Base-by-base conservation (phyloP, 192 early-diverging fungal species). In the Podila clonocystis region DNA sequence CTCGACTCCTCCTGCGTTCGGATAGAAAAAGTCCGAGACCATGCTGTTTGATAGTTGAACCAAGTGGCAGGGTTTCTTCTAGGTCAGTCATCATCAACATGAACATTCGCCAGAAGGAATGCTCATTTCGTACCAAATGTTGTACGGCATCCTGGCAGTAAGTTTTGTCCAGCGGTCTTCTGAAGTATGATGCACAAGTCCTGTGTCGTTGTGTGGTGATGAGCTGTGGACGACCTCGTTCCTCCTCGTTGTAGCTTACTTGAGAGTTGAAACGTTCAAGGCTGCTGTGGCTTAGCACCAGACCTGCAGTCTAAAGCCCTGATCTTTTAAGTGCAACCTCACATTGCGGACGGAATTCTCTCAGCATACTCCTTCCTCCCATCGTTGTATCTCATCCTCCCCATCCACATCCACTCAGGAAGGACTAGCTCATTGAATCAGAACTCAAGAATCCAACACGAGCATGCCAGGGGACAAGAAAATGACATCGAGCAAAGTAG, bases 1-100 rank as follows among this genome's bases (percentile, higher is more conserved):
- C 77, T 99, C 98, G 12, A 99, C 94, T 15, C 98, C 98, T 59
- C 98, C 98, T 74, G 96, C 91, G 69, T 94, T 97, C 30, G 98
- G 98, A 82, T 96, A 98, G 85, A 98, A 98, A 83, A 98, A 98
- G 85, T 99, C 98, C 8, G 94, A 97, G 5, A 97, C 96, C 91
- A 99, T 94, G 80, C 96, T 92, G 74, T 19, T 30, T 31, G 59
- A 66, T 52, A 45, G 62, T 13, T 22, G 72, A 59, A 41, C 34
- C 1, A 19, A 41, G 15, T 22, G 55, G 48, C 12, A 29, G n/a
- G 62, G 59, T 24, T 55, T 55, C 20, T 24, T 22, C n/a, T 4
- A 49, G 17, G 11, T 24, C 19, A 28, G 48, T 65, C 63, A 65
- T 49, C 20, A 65, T 30, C 48, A 13, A 0, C 6, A 11, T 31